phyloP scores from a whole-genome alignment of 139 green algal species.

The Micromonas pusilla region DNA sequence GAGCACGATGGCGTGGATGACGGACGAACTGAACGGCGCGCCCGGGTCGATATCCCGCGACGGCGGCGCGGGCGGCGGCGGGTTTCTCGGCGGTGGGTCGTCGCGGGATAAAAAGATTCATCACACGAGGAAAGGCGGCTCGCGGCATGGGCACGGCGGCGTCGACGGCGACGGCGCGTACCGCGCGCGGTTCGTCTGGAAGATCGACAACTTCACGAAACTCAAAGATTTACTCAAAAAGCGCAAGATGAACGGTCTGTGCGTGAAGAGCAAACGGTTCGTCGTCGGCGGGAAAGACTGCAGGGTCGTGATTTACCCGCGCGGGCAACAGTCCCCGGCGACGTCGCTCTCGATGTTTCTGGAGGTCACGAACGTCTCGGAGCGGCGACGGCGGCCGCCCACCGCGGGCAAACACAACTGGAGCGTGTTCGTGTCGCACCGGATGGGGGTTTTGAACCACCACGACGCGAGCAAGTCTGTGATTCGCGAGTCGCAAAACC shows the following conservation, averaged over 20 bases:
- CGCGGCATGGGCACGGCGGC: constrained; percentile 30
- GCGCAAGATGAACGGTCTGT: constrained; percentile 69
- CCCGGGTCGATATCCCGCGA: too few species aligned
- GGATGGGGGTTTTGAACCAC: constrained; percentile 61
- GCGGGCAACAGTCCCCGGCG: constrained; percentile 37
- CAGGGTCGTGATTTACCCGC: constrained; percentile 62
- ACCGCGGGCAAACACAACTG: constrained; percentile 40
- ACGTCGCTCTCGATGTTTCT: constrained; percentile 66
- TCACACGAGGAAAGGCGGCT: constrained; percentile 49
- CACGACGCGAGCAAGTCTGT: constrained; percentile 39
- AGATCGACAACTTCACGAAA: constrained; percentile 66
- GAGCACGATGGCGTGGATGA: too few species aligned
- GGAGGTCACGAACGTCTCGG: constrained; percentile 63
- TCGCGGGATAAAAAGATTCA: constrained; percentile 58
- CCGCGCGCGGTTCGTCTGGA: constrained; percentile 57
- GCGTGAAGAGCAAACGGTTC: constrained; percentile 63
- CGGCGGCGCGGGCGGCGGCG: too few species aligned
- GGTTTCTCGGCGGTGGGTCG: too few species aligned
- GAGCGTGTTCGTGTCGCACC: constrained; percentile 63
- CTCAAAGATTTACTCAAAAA: constrained; percentile 74
- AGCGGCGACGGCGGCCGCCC: too few species aligned
- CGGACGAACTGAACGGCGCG: too few species aligned
- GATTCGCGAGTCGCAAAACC: constrained; percentile 61
- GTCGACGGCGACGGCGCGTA: constrained; percentile 37
- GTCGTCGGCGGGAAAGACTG: constrained; percentile 53